Evolutionary conservation across 2,329 filamentous ascomycete genomes (phyloP).

Genomic region (Sarocladiaceae sp.): DNA sequence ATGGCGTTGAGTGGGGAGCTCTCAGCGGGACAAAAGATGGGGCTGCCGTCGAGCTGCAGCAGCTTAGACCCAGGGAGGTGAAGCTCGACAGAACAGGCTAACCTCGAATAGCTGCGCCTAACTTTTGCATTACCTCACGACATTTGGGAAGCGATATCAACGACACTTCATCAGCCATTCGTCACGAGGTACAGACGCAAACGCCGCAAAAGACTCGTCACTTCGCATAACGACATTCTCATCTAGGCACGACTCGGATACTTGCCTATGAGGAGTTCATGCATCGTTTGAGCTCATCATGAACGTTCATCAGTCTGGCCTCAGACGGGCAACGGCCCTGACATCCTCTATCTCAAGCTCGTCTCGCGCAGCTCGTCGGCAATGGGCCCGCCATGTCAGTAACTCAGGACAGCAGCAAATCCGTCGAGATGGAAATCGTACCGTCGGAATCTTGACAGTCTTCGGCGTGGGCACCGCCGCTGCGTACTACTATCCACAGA

Average conservation of each 20-base stretch:
- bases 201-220: background rate
- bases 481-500: constrained; percentile 32
- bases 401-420: constrained; percentile 14
- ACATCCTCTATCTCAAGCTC: constrained; percentile 17
- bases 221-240: background rate
- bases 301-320: constrained; percentile 25
- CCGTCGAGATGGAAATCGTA: constrained; percentile 20
- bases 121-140: constrained; percentile 10
- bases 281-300: constrained; percentile 17
- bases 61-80: background rate
- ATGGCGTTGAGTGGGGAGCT: background rate
- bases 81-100: background rate
- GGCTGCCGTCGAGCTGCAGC: background rate
- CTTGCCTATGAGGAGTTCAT: background rate
- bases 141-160: background rate
- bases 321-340: constrained; percentile 23
- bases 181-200: background rate
- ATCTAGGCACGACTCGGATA: background rate
- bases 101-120: background rate
- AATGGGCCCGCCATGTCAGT: constrained; percentile 27
- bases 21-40: background rate
- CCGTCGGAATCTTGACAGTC: constrained; percentile 26
- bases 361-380: constrained; percentile 18
- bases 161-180: background rate
- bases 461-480: constrained; percentile 35